Base-by-base conservation (phyloP, 495 filamentous ascomycete species). In the Penicillium angulare region DNA sequence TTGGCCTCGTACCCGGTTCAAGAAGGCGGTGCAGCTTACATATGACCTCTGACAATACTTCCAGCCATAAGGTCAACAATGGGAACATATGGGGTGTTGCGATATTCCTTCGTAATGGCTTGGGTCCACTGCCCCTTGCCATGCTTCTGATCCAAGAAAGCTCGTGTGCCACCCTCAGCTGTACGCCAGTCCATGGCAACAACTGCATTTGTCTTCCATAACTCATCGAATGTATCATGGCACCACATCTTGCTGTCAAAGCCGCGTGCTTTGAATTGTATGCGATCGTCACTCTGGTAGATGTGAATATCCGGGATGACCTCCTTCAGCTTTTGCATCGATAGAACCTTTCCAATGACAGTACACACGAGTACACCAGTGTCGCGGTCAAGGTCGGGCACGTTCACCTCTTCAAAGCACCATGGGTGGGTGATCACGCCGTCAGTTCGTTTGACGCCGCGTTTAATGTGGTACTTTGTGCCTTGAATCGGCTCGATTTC, bases 391-490 rank as follows among this genome's bases (percentile, higher is more conserved):
- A 49, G 7, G 35, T 39, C 22, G 7, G 22, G 16, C 15, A 49
- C 18, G 0, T 39, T 15, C 6, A 20, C 24, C n/a, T 32, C 7
- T 21, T 49, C 34, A 15, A 31, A 40, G 7, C 6, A 2, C 46
- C 46, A 49, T 22, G 35, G 46, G 8, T 29, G 21, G 23, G 8
- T 7, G 7, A 41, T 2, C 15, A 13, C 46, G 7, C 13, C 24
- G 16, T 40, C n/a, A 10, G 38, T 21, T 7, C 21, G 22, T 12
- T 15, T 23, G 10, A 41, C 10, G 20, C 41, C 35, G 8, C 47
- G 52, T 3, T 48, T 39, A n/a, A 47, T 43, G 13, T 43, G 26
- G 41, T 23, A 52, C n/a, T 48, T 57, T 7, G 36, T 48, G 5
- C 40, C 53, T 9, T 41, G 18, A 16, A 52, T 43, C 0, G 27